A percentile compares a stretch with the other conserved stretches of the same genome.
Evolutionary conservation across 768 basidiomycete species (phyloP).

Genomic region (Collybia sp.): DNA sequence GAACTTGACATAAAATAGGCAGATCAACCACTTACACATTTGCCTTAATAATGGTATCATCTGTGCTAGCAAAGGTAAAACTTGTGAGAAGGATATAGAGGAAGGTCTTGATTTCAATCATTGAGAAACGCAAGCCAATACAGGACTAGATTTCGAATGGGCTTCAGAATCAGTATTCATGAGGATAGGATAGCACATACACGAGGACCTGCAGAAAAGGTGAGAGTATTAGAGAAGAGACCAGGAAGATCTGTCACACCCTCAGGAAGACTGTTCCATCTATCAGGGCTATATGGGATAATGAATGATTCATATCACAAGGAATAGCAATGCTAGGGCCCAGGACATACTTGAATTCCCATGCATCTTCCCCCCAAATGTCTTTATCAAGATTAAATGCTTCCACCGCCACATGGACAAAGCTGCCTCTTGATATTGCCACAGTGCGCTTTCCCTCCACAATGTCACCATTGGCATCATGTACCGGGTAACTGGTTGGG

Average conservation of each 20-base stretch:
- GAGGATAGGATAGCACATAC: constrained; percentile 34
- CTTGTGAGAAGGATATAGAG: constrained; percentile 64
- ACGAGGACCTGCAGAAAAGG: constrained; percentile 79
- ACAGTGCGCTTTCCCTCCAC: constrained; percentile 37
- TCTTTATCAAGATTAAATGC: constrained; percentile 74
- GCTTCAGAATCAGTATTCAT: too few species aligned
- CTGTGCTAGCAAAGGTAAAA: constrained; percentile 56
- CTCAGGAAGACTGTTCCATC: constrained; percentile 77
- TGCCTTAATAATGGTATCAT: constrained; percentile 47
- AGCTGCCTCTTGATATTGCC: constrained; percentile 59
- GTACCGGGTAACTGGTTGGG: constrained; percentile 65
- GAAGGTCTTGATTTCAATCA: constrained; percentile 82
- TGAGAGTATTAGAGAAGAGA: constrained; percentile 62
- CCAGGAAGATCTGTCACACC: constrained; percentile 65
- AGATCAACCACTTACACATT: constrained; percentile 49
- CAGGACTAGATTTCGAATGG: constrained; percentile 50
- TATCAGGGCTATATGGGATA: constrained; percentile 56
- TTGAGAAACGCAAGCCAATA: constrained; percentile 76
- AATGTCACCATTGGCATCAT: constrained; percentile 39
- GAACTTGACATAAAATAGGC: neutral
- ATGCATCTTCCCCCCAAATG: constrained; percentile 79
- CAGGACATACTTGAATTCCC: constrained; percentile 63
- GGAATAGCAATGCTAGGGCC: neutral
- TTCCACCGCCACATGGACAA: constrained; percentile 76
- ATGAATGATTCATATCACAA: neutral